These are phyloP conservation scores for Lactarius akahatsu DNA, from an alignment of 768 basidiomycete genomes.

Conservation along the genomic window DNA sequence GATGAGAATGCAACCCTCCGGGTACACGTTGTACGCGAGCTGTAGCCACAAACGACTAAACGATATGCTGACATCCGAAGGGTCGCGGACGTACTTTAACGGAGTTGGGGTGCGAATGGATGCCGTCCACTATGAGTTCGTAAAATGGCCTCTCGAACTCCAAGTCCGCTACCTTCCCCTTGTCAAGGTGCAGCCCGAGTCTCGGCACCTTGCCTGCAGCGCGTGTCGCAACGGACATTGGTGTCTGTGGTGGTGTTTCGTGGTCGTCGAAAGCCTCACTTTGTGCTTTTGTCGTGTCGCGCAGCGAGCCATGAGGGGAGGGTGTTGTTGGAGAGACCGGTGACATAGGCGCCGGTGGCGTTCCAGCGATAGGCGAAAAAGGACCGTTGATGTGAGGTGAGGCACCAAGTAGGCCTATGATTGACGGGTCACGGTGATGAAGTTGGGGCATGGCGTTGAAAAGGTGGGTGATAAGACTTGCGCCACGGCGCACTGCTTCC, in stretches of 20 bases:
- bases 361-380: conserved; percentile 37
- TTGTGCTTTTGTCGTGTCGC: conserved; percentile 29
- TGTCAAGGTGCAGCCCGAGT: conserved; percentile 42
- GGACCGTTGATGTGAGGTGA: conserved; percentile 58
- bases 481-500: conserved; percentile 66
- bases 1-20: conserved; percentile 84
- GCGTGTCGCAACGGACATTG: conserved; percentile 33
- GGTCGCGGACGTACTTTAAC: conserved; percentile 58
- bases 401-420: conserved; percentile 84
- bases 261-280: conserved; percentile 61
- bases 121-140: conserved; percentile 87
- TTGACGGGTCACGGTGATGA: conserved; percentile 88
- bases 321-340: conserved; percentile 28
- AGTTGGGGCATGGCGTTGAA: conserved; percentile 93
- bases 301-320: conserved; percentile 14
- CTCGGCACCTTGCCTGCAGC: conserved; percentile 11
- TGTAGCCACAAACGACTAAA: conserved; percentile 34
- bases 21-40: conserved; percentile 81
- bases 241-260: conserved; percentile 56
- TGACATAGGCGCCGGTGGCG: conserved; percentile 27
- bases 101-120: conserved; percentile 89
- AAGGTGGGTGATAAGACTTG: conserved; percentile 85
- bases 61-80: background rate
- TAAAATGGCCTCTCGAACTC: conserved; percentile 75
- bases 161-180: conserved; percentile 47